A percentile compares a stretch with the other conserved stretches of the same genome.
phyloP scores from a whole-genome alignment of 257 asterid species.

The Plantago ovata region DNA sequence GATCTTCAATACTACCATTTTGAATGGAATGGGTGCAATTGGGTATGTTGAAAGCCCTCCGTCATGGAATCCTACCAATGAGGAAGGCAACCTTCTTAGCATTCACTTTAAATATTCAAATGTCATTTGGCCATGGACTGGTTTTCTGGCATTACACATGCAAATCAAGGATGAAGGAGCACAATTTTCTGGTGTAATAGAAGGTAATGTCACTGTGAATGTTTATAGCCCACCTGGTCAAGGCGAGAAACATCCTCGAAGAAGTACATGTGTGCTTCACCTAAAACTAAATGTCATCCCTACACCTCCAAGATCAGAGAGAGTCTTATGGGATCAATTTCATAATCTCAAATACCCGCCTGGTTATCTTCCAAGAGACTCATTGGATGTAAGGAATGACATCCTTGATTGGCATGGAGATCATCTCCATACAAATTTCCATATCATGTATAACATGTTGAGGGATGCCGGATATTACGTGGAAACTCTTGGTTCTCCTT shows the following conservation, averaged over 20 bases:
- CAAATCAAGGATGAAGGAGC: conserved; percentile 95
- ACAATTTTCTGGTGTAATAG: conserved; percentile 82
- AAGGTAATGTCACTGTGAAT: conserved; percentile 79
- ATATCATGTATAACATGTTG: conserved; percentile 89
- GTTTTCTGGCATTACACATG: conserved; percentile 90
- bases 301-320: conserved; percentile 79
- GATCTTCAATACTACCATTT: conserved; percentile 83
- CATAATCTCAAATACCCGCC: conserved; percentile 97
- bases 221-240: conserved; percentile 73
- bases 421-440: conserved; percentile 94
- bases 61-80: conserved; percentile 75
- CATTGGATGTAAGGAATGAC: conserved; percentile 95
- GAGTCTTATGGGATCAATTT: conserved; percentile 96
- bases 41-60: conserved; percentile 90
- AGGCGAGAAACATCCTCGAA: conserved; percentile 62
- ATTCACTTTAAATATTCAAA: conserved; percentile 84
- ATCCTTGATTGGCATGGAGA: conserved; percentile 99
- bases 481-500: conserved; percentile 96
- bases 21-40: conserved; percentile 91
- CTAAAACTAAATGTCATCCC: conserved; percentile 79
- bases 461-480: conserved; percentile 93
- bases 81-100: conserved; percentile 87
- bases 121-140: conserved; percentile 99
- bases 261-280: conserved; percentile 64
- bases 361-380: conserved; percentile 96